Evolutionary conservation across 2,329 filamentous ascomycete species (phyloP), one percentile per base, ranked within the genome.

Genomic region (Fusarium tanahbumbuense): DNA sequence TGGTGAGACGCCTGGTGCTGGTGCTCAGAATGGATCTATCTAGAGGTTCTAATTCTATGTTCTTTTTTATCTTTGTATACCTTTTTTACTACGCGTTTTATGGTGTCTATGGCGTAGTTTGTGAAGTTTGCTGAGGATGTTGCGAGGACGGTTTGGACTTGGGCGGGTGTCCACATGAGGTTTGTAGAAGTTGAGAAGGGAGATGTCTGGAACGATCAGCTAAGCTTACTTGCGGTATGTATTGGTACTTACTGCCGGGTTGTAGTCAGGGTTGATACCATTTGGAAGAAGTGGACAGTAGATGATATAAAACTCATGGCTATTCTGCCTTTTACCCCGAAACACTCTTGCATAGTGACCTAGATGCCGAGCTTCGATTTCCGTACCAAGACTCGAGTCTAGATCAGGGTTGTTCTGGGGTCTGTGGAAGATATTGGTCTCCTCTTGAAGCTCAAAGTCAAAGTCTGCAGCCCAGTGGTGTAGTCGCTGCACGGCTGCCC

Each of bases 101-200:
- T 73, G 0, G 56, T 71, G 8, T 71, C 11, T 4, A 68, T 60
- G 8, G 61, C 69, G 61, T 74, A 70, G 2, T 60, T 10, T 0
- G 60, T 53, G 11, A 64, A 6, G 18, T 75, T 75, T 0, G 67
- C 55, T 41, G 68, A 57, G 0, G 64, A 34, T 0, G 67, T 73
- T 0, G 50, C 16, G 4, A 73, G 54, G 0, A 75, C 42, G 1
- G 27, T 44, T 12, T 61, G 67, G 1, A 75, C 62, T 11, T 75
- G 73, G 1, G 66, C 49, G 0, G 73, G 73, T 0, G 67, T 67
- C 73, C 73, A 75, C 22, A 75, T 54, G 3, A 75, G 73, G 8
- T 75, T 75, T 2, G 72, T 71, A 0, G 73, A 75, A 0, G 67
- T 75, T 0, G 73, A 75, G 5, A 75, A 74, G 0, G 69, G 48